Base-by-base conservation (phyloP, 202 grass and related monocot species). In the Dendrocalamus latiflorus region DNA sequence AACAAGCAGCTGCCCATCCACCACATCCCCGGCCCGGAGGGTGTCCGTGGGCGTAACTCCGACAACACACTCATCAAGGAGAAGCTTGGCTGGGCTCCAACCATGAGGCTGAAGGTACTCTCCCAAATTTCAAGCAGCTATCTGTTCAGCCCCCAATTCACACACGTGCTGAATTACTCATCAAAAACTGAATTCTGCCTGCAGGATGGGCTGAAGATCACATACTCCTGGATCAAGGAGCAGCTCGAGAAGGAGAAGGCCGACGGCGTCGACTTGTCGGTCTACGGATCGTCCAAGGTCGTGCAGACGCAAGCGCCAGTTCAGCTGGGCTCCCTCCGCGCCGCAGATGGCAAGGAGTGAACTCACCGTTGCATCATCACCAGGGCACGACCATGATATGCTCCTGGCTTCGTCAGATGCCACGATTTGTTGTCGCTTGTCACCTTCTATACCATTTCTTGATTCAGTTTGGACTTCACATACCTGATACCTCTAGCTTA, bases 211-310 rank as follows among this genome's bases (percentile, higher is more conserved):
- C 78, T 97, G 63, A 93, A 82, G 50, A 86, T 97, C 82, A 97
- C 95, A 18, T 97, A 97, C 79, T 94, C 81, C 65, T 97, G 95
- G 95, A 97, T 97, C 63, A 97, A 91, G 78, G 95, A 94, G 70
- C 95, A 97, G 68, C 85, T 97, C 4, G 92, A 97, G 76, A 93
- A 91, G 76, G 95, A 97, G 56, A 93, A 90, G 72, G 54, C 79
- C 0, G 38, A 76, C 12, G 95, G 95, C 5, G 13, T 47, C 4
- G 90, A 94, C 33, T 54, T 94, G 50, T 91, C 95, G 0, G 67
- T 50, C 20, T 98, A 98, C 0, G 95, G 95, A 65, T 87, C 95
- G 15, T 98, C 95, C 16, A 94, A 91, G 65, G 90, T 98, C 5
- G 93, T 91, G 38, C 63, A 68, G 62, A 98, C 94, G 4, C 90